These are phyloP conservation scores for Neopestalotiopsis rosae DNA, from an alignment of 2,329 filamentous ascomycete species.

Conservation along the genomic window DNA sequence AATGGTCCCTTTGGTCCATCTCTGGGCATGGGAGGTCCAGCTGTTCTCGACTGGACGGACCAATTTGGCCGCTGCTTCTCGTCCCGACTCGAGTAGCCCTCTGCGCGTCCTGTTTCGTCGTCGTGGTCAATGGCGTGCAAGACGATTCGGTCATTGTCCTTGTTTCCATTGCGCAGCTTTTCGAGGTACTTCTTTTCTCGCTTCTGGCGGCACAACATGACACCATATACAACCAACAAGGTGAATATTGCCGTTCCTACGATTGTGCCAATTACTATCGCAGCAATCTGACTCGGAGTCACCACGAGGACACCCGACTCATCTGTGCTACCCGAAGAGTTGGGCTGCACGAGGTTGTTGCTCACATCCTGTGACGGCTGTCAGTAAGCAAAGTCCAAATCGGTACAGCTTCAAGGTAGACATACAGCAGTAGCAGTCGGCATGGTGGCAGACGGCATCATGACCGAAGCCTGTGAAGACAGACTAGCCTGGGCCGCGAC, in stretches of 20 bases:
- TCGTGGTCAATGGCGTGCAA: background rate
- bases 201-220: background rate
- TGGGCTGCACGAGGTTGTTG: constrained; percentile 8
- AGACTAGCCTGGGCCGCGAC: constrained; percentile 9
- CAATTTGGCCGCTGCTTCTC: background rate
- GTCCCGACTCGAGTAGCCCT: background rate
- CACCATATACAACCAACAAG: constrained; percentile 8
- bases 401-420: background rate
- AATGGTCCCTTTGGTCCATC: background rate
- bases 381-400: background rate
- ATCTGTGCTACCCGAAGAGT: background rate
- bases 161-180: background rate
- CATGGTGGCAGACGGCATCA: background rate
- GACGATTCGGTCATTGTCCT: background rate
- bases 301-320: background rate
- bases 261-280: constrained; percentile 18
- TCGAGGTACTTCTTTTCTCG: background rate
- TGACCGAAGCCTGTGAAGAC: background rate
- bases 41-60: background rate
- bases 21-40: background rate
- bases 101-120: constrained; percentile 5
- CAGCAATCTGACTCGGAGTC: constrained; percentile 17
- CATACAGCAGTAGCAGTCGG: constrained; percentile 5
- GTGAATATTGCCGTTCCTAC: constrained; percentile 15
- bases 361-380: background rate